Evolutionary conservation across 1,139 yeast genomes (phyloP).

Genomic region (Candida freyschussii): DNA sequence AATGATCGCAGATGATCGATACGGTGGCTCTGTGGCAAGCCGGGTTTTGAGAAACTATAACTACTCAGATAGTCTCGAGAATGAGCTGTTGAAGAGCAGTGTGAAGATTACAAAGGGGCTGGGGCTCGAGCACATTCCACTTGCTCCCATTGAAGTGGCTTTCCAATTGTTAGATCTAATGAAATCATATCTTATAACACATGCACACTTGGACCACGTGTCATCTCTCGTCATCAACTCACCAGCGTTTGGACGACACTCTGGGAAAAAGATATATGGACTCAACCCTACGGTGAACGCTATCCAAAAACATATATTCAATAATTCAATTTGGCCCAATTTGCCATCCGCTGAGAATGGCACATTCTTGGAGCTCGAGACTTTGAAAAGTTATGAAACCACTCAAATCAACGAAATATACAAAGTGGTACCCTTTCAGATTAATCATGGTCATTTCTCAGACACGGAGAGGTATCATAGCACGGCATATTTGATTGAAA

Average conservation of each 20-base stretch:
- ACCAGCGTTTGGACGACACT: slow-evolving; percentile 43
- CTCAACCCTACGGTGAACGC: slow-evolving; percentile 47
- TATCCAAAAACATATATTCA: slow-evolving; percentile 56
- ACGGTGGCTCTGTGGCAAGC: slow-evolving; percentile 4
- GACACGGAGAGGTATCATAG: slow-evolving; percentile 19
- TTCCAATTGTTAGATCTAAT: slow-evolving; percentile 33
- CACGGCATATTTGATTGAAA: slow-evolving; percentile 50
- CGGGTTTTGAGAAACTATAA: too few species aligned
- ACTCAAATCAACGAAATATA: slow-evolving; percentile 25
- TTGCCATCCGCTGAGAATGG: slow-evolving; percentile 22
- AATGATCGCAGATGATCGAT: slow-evolving; percentile 33
- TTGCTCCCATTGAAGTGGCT: slow-evolving; percentile 24
- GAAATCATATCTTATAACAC: slow-evolving; percentile 57
- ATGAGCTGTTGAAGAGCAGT: slow-evolving; percentile 5
- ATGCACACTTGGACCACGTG: slow-evolving; percentile 82
- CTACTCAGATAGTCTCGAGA: slow-evolving; percentile 26
- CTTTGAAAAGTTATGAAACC: slow-evolving; percentile 20
- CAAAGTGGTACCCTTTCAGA: slow-evolving; percentile 25
- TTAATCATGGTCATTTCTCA: slow-evolving; percentile 33
- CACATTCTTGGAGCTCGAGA: slow-evolving; percentile 22
- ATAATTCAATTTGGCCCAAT: slow-evolving; percentile 80
- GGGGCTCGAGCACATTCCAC: not conserved
- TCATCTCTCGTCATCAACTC: slow-evolving; percentile 66
- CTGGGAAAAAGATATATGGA: slow-evolving; percentile 48
- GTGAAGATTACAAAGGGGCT: slow-evolving; percentile 1